A percentile compares a stretch with the other conserved stretches of the same genome.
Evolutionary conservation across 2,329 filamentous ascomycete species (phyloP).

Genomic region (Fonsecaea nubica): DNA sequence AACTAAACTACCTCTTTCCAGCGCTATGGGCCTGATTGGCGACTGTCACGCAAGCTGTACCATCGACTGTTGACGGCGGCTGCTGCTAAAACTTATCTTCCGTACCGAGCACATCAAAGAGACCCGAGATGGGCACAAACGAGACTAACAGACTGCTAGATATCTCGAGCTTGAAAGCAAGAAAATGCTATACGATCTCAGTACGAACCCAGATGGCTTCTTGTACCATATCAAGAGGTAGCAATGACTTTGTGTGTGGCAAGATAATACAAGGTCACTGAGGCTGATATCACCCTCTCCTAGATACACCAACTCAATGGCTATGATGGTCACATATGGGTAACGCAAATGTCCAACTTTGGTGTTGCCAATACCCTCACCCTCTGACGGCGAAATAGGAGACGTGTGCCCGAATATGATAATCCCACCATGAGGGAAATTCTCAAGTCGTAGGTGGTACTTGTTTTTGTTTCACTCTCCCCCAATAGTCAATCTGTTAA

Average conservation of each 20-base stretch:
- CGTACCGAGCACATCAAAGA: background rate
- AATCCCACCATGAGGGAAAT: background rate
- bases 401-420: background rate
- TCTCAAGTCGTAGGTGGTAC: background rate
- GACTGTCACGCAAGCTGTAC: background rate
- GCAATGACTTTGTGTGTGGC: no score
- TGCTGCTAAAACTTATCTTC: background rate
- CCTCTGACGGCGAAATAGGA: background rate
- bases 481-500: background rate
- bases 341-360: background rate
- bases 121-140: background rate
- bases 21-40: background rate
- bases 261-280: background rate
- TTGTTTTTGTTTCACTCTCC: background rate
- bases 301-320: background rate
- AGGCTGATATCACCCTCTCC: background rate
- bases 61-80: background rate
- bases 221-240: background rate
- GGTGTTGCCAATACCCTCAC: no score
- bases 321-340: background rate
- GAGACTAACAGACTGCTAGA: background rate
- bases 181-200: background rate
- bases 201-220: background rate
- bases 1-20: background rate
- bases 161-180: background rate